Base-by-base conservation (phyloP, 345 rosid species). In the Camelina laxa region DNA sequence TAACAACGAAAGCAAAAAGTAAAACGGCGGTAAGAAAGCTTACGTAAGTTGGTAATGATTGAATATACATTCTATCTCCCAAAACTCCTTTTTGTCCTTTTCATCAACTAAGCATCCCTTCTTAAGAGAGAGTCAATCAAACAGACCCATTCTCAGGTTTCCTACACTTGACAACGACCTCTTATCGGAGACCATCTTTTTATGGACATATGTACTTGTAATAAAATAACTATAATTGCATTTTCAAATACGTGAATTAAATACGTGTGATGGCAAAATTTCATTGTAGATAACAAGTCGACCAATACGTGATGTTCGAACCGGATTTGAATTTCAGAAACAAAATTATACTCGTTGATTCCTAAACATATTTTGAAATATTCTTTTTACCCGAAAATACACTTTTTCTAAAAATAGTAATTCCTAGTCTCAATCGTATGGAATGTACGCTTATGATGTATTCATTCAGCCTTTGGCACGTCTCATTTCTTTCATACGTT, bases 121-220 rank as follows among this genome's bases (percentile, higher is more conserved):
- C 51, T 41, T 59, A 47, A 24, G 6, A 22, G 4, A 53, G 53
- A 7, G 9, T 55, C 27, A 30, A 44, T 33, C 38, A 74, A 57
- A 38, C 47, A 24, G 4, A 67, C 30, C 49, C 55, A 48, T 49
- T 68, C 62, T 60, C 68, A 67, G 73, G 79, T 59, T 4, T 49
- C 41, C 47, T n/a, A 74, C 55, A 21, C 41, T 68, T 60, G 74
- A 75, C 33, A 51, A 68, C 16, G 64, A 75, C 74, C 41, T 41
- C 35, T 60, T 67, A 12, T 35, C 17, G 39, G 33, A 48, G 14
- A 56, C 6, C 22, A 44, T 10, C 66, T 16, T 65, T 16, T 64
- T 48, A 35, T 44, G 15, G 14, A 21, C 12, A 31, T 44, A 51
- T 42, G 5, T 56, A 33, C 3, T 8, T 35, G 11, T 45, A 53